Evolutionary conservation across 176 grass and related monocot genomes (phyloP), one percentile per base, ranked within the genome.

Genomic region (Oryza nivara): DNA sequence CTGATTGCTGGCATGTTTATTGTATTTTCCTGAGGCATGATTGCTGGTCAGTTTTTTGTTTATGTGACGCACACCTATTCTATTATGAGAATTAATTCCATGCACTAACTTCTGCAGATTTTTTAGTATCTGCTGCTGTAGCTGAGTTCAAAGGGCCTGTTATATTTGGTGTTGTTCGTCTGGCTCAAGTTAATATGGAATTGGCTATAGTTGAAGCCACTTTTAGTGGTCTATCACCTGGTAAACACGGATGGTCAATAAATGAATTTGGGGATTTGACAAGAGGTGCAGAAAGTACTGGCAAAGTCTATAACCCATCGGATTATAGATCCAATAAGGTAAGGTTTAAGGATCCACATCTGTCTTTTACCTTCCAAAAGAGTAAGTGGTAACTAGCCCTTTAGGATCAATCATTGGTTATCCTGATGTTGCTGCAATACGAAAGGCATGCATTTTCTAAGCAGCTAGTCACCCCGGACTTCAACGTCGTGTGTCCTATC

Each of bases 211-310:
- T 99, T 75, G 97, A 99, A 60, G 90, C 91, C 26, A 99, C 71
- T n/a, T 99, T 96, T 90, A 94, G 96, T 88, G 96, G 93, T 49
- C 72, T 99, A 38, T 90, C 90, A 56, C 88, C 89, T 92, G 93
- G 96, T 78, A 99, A 94, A 78, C 88, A 99, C 86, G 96, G 89
- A 74, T 99, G 96, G 96, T 92, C 93, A 60, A 96, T 99, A 89
- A 99, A 99, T 80, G 88, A 96, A 88, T 94, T 82, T 80, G 96
- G 96, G 1, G 91, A 99, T 89, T 90, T 99, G 75, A 99, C 96
- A 84, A 90, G 82, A 79, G 96, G 89, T 81, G 86, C 93, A 60
- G 89, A 91, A 85, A 96, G 88, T 86, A 96, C 93, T 65, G 96
- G 93, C 66, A 91, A 91, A 91, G 84, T 86, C 26, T 99, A 92